phyloP scores from a whole-genome alignment of 192 early-diverging fungal species.

The Fimicolochytrium jonesii region DNA sequence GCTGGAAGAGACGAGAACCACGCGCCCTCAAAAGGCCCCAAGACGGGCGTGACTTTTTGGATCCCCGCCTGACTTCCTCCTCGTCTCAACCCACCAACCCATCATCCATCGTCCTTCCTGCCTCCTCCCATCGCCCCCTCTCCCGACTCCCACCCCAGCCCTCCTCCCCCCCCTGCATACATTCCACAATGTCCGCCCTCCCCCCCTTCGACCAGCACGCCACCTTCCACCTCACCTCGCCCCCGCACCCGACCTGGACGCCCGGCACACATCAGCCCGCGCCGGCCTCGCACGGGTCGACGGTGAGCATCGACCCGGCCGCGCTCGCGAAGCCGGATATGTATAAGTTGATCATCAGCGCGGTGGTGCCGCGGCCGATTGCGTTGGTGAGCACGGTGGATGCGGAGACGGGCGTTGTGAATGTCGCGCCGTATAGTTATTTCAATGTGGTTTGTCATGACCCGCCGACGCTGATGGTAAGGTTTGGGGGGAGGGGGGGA shows the following conservation, averaged over 20 bases:
- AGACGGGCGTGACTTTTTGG: too few relatives aligned
- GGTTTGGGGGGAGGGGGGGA: too few relatives aligned
- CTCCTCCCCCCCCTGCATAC: too few relatives aligned
- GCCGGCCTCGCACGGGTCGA: constrained; percentile 19
- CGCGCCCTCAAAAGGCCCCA: too few relatives aligned
- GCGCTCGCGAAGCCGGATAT: constrained; percentile 19
- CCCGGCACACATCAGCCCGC: constrained; percentile 17
- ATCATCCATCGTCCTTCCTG: too few relatives aligned
- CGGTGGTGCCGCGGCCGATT: constrained; percentile 49
- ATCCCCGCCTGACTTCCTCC: too few relatives aligned
- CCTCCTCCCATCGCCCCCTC: too few relatives aligned
- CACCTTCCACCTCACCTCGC: constrained; percentile 20
- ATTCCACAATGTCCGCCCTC: not conserved
- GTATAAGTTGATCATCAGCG: constrained; percentile 46
- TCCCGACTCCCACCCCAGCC: too few relatives aligned
- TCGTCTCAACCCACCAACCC: too few relatives aligned
- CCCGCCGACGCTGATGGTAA: constrained; percentile 41
- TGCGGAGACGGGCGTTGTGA: constrained; percentile 11
- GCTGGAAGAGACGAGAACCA: too few relatives aligned
- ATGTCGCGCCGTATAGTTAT: constrained; percentile 45
- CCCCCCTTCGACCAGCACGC: constrained; percentile 13
- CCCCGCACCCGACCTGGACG: constrained; percentile 27
- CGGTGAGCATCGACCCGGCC: constrained; percentile 22
- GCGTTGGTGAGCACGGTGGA: constrained; percentile 41
- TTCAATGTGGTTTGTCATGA: constrained; percentile 48